Evolutionary conservation across 2,329 filamentous ascomycete species (phyloP).

Genomic region (Colletotrichum tanaceti): DNA sequence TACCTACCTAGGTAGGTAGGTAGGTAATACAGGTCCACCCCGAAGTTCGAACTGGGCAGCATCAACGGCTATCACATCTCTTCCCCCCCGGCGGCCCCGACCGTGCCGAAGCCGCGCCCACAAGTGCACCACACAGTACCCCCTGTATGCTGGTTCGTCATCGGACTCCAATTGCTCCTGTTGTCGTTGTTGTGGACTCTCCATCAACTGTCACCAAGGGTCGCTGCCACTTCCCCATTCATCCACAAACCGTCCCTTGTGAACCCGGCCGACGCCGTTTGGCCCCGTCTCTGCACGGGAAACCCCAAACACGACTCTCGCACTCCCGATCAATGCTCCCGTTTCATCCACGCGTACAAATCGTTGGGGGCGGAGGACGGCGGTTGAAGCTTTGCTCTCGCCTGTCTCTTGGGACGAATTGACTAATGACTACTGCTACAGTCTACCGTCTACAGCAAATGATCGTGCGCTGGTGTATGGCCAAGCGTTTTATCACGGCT

Average conservation of each 20-base stretch:
- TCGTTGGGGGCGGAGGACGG: too few relatives aligned
- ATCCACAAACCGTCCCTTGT: neutral
- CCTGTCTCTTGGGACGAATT: neutral
- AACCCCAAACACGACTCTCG: conserved; percentile 36
- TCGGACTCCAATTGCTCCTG: neutral
- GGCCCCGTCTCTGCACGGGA: conserved; percentile 25
- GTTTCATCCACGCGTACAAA: conserved; percentile 31
- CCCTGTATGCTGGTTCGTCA: too few relatives aligned
- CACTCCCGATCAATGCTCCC: conserved; percentile 37
- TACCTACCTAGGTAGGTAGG: too few relatives aligned
- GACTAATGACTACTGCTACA: neutral
- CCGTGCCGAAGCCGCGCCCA: conserved; percentile 20
- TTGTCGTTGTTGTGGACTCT: too few relatives aligned
- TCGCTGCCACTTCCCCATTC: too few relatives aligned
- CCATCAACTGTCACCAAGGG: too few relatives aligned
- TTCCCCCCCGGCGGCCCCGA: conserved; percentile 9
- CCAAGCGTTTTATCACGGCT: neutral
- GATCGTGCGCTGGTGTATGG: too few relatives aligned
- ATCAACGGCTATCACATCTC: neutral
- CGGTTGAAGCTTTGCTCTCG: conserved; percentile 1
- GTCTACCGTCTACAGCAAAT: too few relatives aligned
- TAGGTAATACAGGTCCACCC: too few relatives aligned
- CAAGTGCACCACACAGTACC: conserved; percentile 20
- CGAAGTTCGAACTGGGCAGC: too few relatives aligned
- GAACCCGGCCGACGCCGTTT: conserved; percentile 10